Conservation (phyloP, 2,329 filamentous ascomycete genomes). For the Exserohilum rostratum region DNA sequence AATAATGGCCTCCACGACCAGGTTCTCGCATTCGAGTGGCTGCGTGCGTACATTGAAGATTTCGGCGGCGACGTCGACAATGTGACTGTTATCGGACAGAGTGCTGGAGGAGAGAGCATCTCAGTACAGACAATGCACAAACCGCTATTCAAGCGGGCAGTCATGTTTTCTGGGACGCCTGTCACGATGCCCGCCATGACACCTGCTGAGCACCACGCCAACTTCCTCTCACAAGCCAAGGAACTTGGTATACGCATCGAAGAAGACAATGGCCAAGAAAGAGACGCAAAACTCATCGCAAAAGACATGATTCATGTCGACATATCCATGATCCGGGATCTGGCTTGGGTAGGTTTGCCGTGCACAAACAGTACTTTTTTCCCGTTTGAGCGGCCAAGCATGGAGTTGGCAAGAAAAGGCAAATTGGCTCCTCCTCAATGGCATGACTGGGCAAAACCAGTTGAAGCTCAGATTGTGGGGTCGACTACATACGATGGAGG, state of each 20-base stretch:
- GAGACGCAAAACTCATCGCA: background rate
- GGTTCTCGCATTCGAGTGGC: slow-evolving; percentile 46
- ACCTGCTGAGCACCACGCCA: slow-evolving; percentile 14
- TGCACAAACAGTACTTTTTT: slow-evolving; percentile 16
- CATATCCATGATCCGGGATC: slow-evolving; percentile 11
- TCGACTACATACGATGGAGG: slow-evolving; percentile 25
- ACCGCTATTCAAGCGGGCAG: slow-evolving; percentile 22
- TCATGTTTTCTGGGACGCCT: slow-evolving; percentile 19
- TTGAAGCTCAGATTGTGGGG: slow-evolving; percentile 20
- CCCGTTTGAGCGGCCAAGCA: slow-evolving; percentile 14
- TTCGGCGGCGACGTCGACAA: slow-evolving; percentile 44
- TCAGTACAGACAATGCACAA: slow-evolving; percentile 14
- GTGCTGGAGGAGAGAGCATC: slow-evolving; percentile 43
- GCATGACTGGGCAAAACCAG: slow-evolving; percentile 7
- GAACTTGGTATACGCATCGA: slow-evolving; percentile 7
- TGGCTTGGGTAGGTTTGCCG: slow-evolving; percentile 22
- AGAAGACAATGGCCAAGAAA: background rate
- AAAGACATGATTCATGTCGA: slow-evolving; percentile 14
- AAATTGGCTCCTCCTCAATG: background rate
- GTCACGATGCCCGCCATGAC: slow-evolving; percentile 25
- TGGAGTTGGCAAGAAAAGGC: slow-evolving; percentile 7
- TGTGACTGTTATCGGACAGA: slow-evolving; percentile 6
- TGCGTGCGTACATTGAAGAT: slow-evolving; percentile 39
- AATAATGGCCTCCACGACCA: slow-evolving; percentile 44
- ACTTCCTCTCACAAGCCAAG: slow-evolving; percentile 15